A percentile compares a stretch with the other conserved stretches of the same genome.
Evolutionary conservation across 2,329 filamentous ascomycete genomes (phyloP).

Genomic region (Sclerotinia sclerotiorum): DNA sequence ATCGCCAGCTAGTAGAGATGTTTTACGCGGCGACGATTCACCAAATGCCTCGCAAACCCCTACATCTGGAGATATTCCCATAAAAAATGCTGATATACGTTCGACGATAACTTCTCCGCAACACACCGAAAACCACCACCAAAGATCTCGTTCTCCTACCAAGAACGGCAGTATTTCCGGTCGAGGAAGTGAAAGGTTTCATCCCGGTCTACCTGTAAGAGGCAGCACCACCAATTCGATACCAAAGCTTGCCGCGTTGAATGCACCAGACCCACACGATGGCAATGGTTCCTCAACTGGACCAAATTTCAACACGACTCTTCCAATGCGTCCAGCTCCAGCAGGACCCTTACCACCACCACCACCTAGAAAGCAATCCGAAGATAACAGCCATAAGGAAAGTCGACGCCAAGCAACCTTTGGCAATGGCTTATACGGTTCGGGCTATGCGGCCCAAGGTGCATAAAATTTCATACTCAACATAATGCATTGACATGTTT

Average conservation of each 20-base stretch:
- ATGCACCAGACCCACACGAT: slow-evolving; percentile 41
- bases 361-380: slow-evolving; percentile 55
- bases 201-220: slow-evolving; percentile 51
- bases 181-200: slow-evolving; percentile 45
- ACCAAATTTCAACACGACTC: slow-evolving; percentile 52
- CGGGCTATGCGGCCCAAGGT: slow-evolving; percentile 22
- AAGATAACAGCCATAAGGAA: slow-evolving; percentile 46
- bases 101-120: slow-evolving; percentile 49
- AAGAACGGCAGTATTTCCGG: slow-evolving; percentile 49
- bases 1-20: slow-evolving; percentile 74
- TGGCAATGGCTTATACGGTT: slow-evolving; percentile 42
- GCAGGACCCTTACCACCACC: slow-evolving; percentile 60
- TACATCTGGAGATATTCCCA: slow-evolving; percentile 71
- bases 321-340: slow-evolving; percentile 63
- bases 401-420: slow-evolving; percentile 55
- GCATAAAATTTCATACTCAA: not conserved
- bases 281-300: slow-evolving; percentile 44
- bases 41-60: slow-evolving; percentile 53
- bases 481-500: slow-evolving; percentile 13
- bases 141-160: slow-evolving; percentile 40
- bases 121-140: slow-evolving; percentile 36
- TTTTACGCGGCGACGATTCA: slow-evolving; percentile 55
- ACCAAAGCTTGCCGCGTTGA: slow-evolving; percentile 47
- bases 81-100: slow-evolving; percentile 54
- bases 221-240: slow-evolving; percentile 54